Evolutionary conservation across 805 yeast genomes (phyloP).

Genomic region (Hermanozyma aechmeae): DNA sequence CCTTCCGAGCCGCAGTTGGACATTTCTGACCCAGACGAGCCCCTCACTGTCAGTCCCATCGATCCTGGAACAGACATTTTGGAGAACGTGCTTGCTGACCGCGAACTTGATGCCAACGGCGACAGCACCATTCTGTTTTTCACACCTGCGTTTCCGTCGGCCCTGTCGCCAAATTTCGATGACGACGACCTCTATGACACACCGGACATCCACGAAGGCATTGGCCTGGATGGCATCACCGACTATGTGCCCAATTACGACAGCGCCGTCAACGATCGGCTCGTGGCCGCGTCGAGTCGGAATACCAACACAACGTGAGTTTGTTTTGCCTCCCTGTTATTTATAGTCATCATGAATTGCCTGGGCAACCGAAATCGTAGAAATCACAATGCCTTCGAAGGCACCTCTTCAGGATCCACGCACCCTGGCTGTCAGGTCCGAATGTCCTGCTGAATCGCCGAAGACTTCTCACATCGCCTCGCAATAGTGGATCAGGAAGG

Average conservation of each 20-base stretch:
- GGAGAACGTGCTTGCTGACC: slow-evolving; percentile 1
- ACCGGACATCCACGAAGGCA: slow-evolving; percentile 7
- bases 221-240: slow-evolving; percentile 12
- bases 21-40: slow-evolving; percentile 13
- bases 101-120: not conserved
- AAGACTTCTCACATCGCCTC: too few species aligned
- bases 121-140: not conserved
- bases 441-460: too few species aligned
- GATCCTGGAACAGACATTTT: slow-evolving; percentile 5
- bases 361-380: too few species aligned
- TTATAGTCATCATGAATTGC: too few species aligned
- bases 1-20: slow-evolving; percentile 45
- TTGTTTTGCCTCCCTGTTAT: too few species aligned
- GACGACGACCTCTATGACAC: slow-evolving; percentile 11
- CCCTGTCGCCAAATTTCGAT: slow-evolving; percentile 1
- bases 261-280: slow-evolving; percentile 16
- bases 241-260: slow-evolving; percentile 30
- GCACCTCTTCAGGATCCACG: too few species aligned
- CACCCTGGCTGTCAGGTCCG: too few species aligned
- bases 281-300: too few species aligned
- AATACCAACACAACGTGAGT: too few species aligned
- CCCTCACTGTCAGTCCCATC: slow-evolving; percentile 13
- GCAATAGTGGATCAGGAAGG: too few species aligned
- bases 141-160: not conserved
- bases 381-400: too few species aligned